These are phyloP conservation scores for Penicillium sp. DNA, from an alignment of 2,329 filamentous ascomycete genomes.

Conservation along the genomic window DNA sequence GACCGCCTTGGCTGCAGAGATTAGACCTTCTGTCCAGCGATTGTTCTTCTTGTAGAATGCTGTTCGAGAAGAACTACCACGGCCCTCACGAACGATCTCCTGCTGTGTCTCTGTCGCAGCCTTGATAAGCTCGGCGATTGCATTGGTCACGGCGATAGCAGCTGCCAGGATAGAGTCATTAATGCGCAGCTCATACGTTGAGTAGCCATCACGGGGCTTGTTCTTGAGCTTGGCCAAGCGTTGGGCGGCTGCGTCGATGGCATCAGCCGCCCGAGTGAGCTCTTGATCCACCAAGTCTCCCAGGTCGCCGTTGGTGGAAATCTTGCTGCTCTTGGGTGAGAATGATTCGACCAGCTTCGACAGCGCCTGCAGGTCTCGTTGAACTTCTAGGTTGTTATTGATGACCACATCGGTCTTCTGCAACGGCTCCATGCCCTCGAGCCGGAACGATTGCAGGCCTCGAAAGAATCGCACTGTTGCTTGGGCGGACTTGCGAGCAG, in stretches of 20 bases:
- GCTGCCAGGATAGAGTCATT: constrained; percentile 94
- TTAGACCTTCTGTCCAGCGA: constrained; percentile 95
- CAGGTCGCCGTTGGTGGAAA: constrained; percentile 76
- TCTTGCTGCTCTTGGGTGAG: constrained; percentile 79
- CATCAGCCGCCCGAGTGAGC: constrained; percentile 87
- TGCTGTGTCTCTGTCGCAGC: constrained; percentile 89
- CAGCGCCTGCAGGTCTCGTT: constrained; percentile 87
- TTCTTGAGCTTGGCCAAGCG: constrained; percentile 89
- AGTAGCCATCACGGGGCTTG: constrained; percentile 93
- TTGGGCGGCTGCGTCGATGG: constrained; percentile 87
- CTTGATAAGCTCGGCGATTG: constrained; percentile 91
- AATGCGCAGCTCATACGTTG: constrained; percentile 93
- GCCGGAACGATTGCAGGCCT: constrained; percentile 84
- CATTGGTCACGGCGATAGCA: constrained; percentile 87
- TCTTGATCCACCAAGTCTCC: constrained; percentile 91
- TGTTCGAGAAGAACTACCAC: constrained; percentile 79
- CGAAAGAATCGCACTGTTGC: constrained; percentile 95
- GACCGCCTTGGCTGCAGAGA: constrained; percentile 95
- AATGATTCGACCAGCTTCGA: constrained; percentile 92
- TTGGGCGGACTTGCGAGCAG: constrained; percentile 77
- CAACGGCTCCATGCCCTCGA: constrained; percentile 83
- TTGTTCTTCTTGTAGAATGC: constrained; percentile 99
- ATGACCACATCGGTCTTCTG: constrained; percentile 97
- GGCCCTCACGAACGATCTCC: constrained; percentile 92
- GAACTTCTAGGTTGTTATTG: constrained; percentile 94